A percentile compares a stretch with the other conserved stretches of the same genome.
phyloP scores from a whole-genome alignment of 768 basidiomycete species.

The Myochromella boudieri region DNA sequence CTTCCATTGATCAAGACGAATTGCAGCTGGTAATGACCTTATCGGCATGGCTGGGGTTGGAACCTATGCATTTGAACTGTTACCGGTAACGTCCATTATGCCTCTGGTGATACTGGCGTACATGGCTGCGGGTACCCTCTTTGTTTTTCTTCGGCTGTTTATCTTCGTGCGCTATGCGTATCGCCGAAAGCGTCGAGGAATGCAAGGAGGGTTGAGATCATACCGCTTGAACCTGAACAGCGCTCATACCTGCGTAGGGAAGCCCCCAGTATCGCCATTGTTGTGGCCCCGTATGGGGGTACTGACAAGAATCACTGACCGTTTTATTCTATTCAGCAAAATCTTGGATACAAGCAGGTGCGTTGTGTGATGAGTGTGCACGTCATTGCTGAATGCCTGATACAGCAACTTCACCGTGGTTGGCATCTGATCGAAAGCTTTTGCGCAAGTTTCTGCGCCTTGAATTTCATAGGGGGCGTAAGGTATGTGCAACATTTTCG shows the following conservation, averaged over 20 bases:
- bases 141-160: constrained; percentile 25
- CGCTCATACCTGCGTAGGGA: constrained; percentile 98
- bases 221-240: constrained; percentile 98
- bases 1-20: constrained; percentile 39
- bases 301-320: constrained; percentile 49
- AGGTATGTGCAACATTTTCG: constrained; percentile 50
- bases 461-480: constrained; percentile 89
- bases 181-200: constrained; percentile 26
- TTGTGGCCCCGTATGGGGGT: constrained; percentile 38
- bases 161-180: constrained; percentile 22
- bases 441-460: constrained; percentile 83
- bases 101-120: constrained; percentile 59
- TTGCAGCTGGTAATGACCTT: constrained; percentile 43
- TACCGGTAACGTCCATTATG: constrained; percentile 72
- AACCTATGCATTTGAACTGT: constrained; percentile 27
- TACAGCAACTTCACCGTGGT: constrained; percentile 79
- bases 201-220: constrained; percentile 83
- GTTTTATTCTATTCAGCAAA: constrained; percentile 47
- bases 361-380: constrained; percentile 15
- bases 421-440: constrained; percentile 87
- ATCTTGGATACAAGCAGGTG: constrained; percentile 82
- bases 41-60: constrained; percentile 26
- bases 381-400: constrained; percentile 12
- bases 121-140: constrained; percentile 89
- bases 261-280: constrained; percentile 69